Base-by-base conservation (phyloP, 2,329 filamentous ascomycete species). In the Penicillium expansum region DNA sequence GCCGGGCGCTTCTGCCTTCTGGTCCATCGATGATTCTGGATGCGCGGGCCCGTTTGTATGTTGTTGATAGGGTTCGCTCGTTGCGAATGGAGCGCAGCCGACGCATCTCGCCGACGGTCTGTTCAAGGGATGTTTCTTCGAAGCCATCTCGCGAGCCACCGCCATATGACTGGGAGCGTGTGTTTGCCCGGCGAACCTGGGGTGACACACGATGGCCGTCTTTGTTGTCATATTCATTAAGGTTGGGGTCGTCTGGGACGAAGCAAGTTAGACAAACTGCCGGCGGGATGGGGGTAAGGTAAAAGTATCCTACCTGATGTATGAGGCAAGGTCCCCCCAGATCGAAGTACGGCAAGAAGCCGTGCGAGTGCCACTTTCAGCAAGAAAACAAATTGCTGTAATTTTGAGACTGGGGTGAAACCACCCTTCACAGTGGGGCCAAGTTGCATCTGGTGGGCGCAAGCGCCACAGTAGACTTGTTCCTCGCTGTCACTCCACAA, bases 331-430 rank as follows among this genome's bases (percentile, higher is more conserved):
- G 91, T 89, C 55, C 92, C 92, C 63, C 86, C 94, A 63, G 83
- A 90, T 61, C 91, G 86, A 33, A 99, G 82, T 30, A 95, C 96
- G 43, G 93, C 90, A 59, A 99, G 80, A 24, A 99, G 81, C 56
- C 94, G 83, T 24, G 94, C 94, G 63, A 99, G 83, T 18, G 94
- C 94, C 22, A 99, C 94, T 67, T 91, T 86, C 39, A 99, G 82
- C 20, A 99, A 80, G 74, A 97, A 97, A 6, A 97, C 87, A 71
- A 96, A 99, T 77, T 99, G 93, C 70, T 94, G 89, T 53, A 99
- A 80, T 72, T 95, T 92, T 18, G 90, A 90, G 37, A 97, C 85
- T 59, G 86, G 84, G 59, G 87, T 83, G 68, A 97, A 90, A 0
- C 83, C 83, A n/a, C 76, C 77, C 58, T 80, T 76, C 2, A 79